Evolutionary conservation across 345 rosid genomes (phyloP).

Genomic region (Corymbia maculata): DNA sequence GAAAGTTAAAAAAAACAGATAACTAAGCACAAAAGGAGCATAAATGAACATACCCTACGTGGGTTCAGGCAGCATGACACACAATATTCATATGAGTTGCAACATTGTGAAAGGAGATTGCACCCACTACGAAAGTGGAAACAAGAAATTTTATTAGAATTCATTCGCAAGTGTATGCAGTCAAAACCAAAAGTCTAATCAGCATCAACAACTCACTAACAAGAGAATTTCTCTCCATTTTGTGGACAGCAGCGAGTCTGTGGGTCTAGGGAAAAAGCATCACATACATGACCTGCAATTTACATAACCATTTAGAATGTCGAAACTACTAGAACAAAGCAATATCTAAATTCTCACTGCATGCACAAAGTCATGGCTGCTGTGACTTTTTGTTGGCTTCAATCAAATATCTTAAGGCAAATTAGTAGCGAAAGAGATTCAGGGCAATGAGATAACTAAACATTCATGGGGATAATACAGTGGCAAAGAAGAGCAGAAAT

Average conservation of each 20-base stretch:
- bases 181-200: background rate
- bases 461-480: background rate
- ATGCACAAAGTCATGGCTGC: background rate
- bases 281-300: conserved; percentile 69
- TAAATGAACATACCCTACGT: conserved; percentile 36
- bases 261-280: conserved; percentile 71
- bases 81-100: conserved; percentile 82
- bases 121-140: conserved; percentile 48
- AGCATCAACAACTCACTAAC: conserved; percentile 61
- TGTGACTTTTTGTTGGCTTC: background rate
- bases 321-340: background rate
- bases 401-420: background rate
- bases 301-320: background rate
- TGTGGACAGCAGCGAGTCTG: conserved; percentile 70
- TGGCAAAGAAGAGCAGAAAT: background rate
- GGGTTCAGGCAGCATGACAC: conserved; percentile 91
- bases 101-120: conserved; percentile 66
- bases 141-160: background rate
- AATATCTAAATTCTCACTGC: background rate
- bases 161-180: background rate
- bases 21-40: background rate
- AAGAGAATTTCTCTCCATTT: conserved; percentile 82
- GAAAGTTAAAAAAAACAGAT: background rate
- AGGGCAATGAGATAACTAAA: background rate
- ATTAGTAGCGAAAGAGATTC: background rate